Evolutionary conservation across 345 rosid species (phyloP), one percentile per base, ranked within the genome.

Genomic region (Sisymbrium altissimum): DNA sequence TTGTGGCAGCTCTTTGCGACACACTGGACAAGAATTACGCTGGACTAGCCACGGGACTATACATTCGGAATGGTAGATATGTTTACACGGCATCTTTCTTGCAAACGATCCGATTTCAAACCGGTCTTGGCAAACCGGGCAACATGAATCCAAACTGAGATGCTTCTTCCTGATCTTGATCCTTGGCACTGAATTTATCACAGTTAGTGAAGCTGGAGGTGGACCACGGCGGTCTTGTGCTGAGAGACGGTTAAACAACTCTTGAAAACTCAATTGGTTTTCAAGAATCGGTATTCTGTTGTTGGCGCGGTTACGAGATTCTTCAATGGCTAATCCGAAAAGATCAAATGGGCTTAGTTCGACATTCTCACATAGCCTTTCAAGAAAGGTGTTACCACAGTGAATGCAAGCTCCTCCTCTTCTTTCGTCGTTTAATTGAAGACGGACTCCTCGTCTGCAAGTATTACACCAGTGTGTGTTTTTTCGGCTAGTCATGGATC

Each of bases 11-110:
- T 74, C 73, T 74, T 74, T 74, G 38, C 78, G 78, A 29, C 78
- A 74, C 1, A 67, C 73, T 2, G 78, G 78, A 12, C 78, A 74
- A 18, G 78, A 29, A n/a, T 74, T 67, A 49, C 39, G 73, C 2
- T 49, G 78, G 45, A 74, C 62, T 48, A 74, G 25, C 78, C 78
- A 74, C 27, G 45, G 54, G 38, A 59, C 62, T 38, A 59, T 67
- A 74, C 78, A 74, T 18, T 48, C 67, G 5, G 44, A 27, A 48
- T 76, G 80, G 75, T 70, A 76, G 12, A 70, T 63, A 70, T 76
- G 80, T 76, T 70, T 70, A 70, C 80, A 70, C 41, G 80, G 71
- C 75, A 76, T 36, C 46, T 64, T 76, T 55, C 75, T 76, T 19
- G 80, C 80, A 13, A 29, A 53, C 4, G 71, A 76, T 14, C 80